Evolutionary conservation across 768 basidiomycete species (phyloP), one percentile per base, ranked within the genome.

Genomic region (Suillus alpinus): DNA sequence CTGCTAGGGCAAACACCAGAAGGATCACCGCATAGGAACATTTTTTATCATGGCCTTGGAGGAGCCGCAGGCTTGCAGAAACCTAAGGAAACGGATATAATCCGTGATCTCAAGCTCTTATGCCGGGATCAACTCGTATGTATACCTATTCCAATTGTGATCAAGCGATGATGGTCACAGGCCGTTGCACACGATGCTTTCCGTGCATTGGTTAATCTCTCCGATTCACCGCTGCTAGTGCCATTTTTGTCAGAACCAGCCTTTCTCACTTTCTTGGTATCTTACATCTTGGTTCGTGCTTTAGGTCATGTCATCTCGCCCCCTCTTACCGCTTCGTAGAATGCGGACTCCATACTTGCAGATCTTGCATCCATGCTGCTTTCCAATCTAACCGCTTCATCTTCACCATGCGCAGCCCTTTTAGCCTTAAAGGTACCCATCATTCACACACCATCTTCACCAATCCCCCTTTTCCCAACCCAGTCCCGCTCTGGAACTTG

Each of bases 361-460:
- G 95, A 98, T 78, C 85, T 98, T 20, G 94, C 95, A 3, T 84
- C 93, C n/a, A 98, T 98, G 96, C 80, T 98, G 1, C 82, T 98
- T 10, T 96, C 95, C n/a, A 98, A 98, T 76, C 77, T 97, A 37
- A 91, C 94, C 9, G 83, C 90, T 5, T 87, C 91, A 47, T 80
- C 90, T 2, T 74, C 82, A 0, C 83, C 90, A 57, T 89, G 91
- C 65, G 77, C 82, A 10, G 72, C 80, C 8, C 72, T 98, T 9
- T 76, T 94, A 6, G 78, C 78, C 1, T 76, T 95, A 47, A 84
- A 84, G 61, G 81, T 97, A 51, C 76, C 86, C 2, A 77, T 95
- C 49, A 79, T 91, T 18, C 73, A 77, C 9, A 80, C 81, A 58
- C 62, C 76, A 7, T 58, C 69, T 26, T 51, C 62, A 29, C 77